A percentile compares a stretch with the other conserved stretches of the same genome.
These are phyloP conservation scores for Sicyos edulis DNA, from an alignment of 306 rosid species.

Conservation along the genomic window DNA sequence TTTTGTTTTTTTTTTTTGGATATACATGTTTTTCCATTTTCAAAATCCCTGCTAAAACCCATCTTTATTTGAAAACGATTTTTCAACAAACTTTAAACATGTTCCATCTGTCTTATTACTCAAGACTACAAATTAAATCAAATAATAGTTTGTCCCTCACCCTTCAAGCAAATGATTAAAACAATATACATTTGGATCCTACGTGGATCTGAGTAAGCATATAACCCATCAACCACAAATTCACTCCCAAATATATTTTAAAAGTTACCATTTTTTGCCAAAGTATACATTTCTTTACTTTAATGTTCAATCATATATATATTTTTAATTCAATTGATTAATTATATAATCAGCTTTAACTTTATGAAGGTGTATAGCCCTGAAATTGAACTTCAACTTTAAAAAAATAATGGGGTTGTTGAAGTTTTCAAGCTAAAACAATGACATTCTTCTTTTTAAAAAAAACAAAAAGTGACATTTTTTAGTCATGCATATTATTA, in stretches of 20 bases:
- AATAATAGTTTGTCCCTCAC: not conserved
- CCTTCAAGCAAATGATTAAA: not conserved
- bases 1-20: too few relatives aligned
- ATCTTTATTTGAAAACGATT: too few relatives aligned
- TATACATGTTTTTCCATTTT: too few relatives aligned
- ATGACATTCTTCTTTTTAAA: too few relatives aligned
- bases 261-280: too few relatives aligned
- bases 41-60: too few relatives aligned
- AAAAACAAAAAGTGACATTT: not conserved
- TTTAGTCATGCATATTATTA: not conserved
- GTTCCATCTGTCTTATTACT: not conserved
- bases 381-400: not conserved
- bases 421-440: not conserved
- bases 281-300: not conserved
- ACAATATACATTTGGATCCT: not conserved
- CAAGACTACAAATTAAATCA: not conserved
- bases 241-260: not conserved
- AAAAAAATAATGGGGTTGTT: not conserved
- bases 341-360: not conserved
- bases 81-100: not conserved
- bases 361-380: not conserved
- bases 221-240: slow-evolving; percentile 1
- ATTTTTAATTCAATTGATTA: not conserved
- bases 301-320: not conserved
- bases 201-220: not conserved